phyloP scores from a whole-genome alignment of 148 eudicot species.

The Polygonum maritimum region DNA sequence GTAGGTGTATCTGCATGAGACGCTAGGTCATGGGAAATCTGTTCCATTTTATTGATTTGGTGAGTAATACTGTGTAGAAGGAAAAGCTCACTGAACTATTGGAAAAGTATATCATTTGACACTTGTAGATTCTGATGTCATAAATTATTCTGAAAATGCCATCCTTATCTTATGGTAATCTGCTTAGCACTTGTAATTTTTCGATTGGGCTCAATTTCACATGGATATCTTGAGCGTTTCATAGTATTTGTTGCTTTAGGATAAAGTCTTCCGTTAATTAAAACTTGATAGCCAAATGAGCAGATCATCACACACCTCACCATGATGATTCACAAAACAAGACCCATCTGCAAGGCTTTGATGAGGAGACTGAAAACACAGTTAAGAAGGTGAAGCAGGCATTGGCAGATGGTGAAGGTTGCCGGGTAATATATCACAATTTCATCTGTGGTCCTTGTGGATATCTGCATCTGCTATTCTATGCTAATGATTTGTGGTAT shows the following conservation, averaged over 20 bases:
- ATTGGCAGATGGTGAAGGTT: constrained; percentile 74
- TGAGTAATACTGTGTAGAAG: not conserved
- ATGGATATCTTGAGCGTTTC: not conserved
- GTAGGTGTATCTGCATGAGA: not conserved
- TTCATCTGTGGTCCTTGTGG: not conserved
- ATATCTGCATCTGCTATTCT: constrained; percentile 4
- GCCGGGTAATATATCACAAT: constrained; percentile 50
- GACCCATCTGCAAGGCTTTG: constrained; percentile 60
- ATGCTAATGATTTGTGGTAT: not conserved
- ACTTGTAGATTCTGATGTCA: not conserved
- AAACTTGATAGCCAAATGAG: constrained; percentile 15
- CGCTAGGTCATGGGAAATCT: not conserved
- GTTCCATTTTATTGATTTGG: not conserved
- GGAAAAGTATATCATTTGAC: not conserved
- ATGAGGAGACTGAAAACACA: constrained; percentile 73
- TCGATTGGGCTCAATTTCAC: not conserved
- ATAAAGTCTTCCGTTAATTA: constrained; percentile 11
- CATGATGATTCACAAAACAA: constrained; percentile 45
- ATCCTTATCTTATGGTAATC: not conserved
- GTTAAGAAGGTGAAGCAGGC: constrained; percentile 86
- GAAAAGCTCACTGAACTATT: not conserved
- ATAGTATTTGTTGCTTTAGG: not conserved
- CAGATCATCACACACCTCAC: constrained; percentile 54
- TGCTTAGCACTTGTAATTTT: not conserved
- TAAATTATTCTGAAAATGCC: not conserved